Conservation (phyloP, 2,329 filamentous ascomycete species). For the Talaromyces sp. region DNA sequence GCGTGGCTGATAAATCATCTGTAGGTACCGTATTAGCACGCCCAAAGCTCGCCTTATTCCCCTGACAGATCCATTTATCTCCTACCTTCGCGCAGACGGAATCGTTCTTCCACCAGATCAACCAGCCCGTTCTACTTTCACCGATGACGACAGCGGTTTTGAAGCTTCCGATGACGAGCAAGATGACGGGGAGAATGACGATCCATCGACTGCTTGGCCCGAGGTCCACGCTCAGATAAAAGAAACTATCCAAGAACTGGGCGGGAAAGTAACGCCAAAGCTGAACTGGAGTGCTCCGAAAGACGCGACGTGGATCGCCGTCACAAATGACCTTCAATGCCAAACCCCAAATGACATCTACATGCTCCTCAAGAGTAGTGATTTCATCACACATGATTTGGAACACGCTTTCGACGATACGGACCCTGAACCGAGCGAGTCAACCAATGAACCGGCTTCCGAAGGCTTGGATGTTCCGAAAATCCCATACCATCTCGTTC, state of each 20-base stretch:
- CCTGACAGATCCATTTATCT: conserved; percentile 66
- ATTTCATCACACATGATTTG: conserved; percentile 89
- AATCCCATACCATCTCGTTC: conserved; percentile 72
- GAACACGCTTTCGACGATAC: conserved; percentile 87
- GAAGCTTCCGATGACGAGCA: conserved; percentile 47
- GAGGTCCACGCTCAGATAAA: conserved; percentile 74
- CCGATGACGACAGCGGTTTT: conserved; percentile 50
- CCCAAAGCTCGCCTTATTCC: conserved; percentile 83
- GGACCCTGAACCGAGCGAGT: conserved; percentile 35
- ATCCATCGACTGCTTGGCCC: conserved; percentile 52
- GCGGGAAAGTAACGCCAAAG: conserved; percentile 83
- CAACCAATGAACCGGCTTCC: conserved; percentile 10
- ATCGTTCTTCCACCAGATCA: conserved; percentile 66
- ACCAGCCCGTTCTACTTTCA: conserved; percentile 27
- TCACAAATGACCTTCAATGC: conserved; percentile 88
- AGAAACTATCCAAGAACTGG: conserved; percentile 70
- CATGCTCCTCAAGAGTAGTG: conserved; percentile 85
- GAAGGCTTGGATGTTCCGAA: conserved; percentile 15
- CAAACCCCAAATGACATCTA: conserved; percentile 85
- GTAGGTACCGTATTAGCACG: conserved; percentile 69
- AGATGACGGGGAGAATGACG: conserved; percentile 54
- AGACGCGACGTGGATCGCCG: conserved; percentile 86
- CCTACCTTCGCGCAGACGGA: conserved; percentile 86
- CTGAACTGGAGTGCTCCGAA: conserved; percentile 97
- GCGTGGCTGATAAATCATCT: conserved; percentile 9